Base-by-base conservation (phyloP, 1,139 yeast species). In the Scheffersomyces segobiensis region DNA sequence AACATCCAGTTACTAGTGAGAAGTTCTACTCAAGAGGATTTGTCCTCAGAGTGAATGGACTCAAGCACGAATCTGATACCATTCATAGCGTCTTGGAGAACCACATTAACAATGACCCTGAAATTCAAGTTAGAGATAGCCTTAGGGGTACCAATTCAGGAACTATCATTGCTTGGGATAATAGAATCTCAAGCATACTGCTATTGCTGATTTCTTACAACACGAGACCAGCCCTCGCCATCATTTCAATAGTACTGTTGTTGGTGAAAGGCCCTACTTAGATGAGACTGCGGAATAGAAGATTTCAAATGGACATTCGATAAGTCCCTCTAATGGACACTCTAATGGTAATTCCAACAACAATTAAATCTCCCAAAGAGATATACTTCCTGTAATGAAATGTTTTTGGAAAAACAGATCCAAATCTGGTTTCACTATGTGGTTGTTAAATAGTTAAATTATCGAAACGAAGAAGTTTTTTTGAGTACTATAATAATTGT, bases 1-100 rank as follows among this genome's bases (percentile, higher is more conserved):
- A 67, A 12, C 69, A 67, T 50, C 69, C 70, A 3, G 69, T 65
- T 10, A 67, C 70, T 12, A 67, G 68, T 6, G 69, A 65, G 52
- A 67, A 66, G 54, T 66, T 51, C 58, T 65, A 55, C 52, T 64
- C 67, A 3, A 57, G 67, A 39, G 65, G 58, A 2, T 66, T 67
- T 53, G 58, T 61, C 32, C 65, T 62, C 39, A 57, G 60, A 53
- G 59, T 67, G 52, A 64, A 65, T 46, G 69, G 69, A 12, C 50
- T 67, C 19, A 66, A 66, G 54, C 59, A 50, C 46, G 70, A 67
- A 55, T 63, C 67, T 2, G 63, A 53, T 46, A 60, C 66, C 18
- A 60, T 67, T 32, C 59, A 65, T 55, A 62, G 62, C 55, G 66
- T 66, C 54, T 60, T 66, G 55, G 65, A 63, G 17, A 57, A 60